These are phyloP conservation scores for Gryganskiella cystojenkinii DNA, from an alignment of 192 early-diverging fungal genomes.

Conservation along the genomic window DNA sequence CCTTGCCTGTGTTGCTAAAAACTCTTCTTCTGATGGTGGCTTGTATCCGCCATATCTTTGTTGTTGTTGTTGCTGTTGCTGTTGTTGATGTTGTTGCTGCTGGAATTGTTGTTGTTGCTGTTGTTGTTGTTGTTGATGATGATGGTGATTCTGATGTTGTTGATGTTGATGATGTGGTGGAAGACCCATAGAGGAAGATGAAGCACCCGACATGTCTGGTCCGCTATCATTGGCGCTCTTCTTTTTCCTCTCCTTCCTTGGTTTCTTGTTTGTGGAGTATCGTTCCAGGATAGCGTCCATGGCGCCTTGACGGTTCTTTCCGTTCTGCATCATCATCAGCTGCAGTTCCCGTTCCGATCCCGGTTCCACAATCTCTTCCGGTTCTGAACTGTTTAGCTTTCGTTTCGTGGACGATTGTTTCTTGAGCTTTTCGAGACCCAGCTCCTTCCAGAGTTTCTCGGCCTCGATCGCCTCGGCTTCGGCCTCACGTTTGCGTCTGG, in stretches of 20 bases:
- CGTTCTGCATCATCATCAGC: constrained; percentile 66
- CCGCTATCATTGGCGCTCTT: constrained; percentile 13
- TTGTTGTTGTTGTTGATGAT: constrained; percentile 21
- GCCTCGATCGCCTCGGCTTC: constrained; percentile 71
- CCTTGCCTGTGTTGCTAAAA: constrained; percentile 32
- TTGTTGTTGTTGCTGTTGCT: constrained; percentile 31
- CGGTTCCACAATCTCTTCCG: constrained; percentile 48
- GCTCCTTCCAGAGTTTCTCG: constrained; percentile 64
- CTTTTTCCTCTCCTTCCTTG: constrained; percentile 28
- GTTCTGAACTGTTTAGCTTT: constrained; percentile 28
- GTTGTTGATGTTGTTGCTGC: constrained; percentile 9
- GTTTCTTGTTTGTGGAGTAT: constrained; percentile 30
- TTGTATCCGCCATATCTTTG: constrained; percentile 19
- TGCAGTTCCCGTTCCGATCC: constrained; percentile 57
- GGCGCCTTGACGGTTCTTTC: constrained; percentile 55
- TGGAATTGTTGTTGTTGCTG: constrained; percentile 8
- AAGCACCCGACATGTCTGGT: neutral
- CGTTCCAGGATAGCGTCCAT: constrained; percentile 69
- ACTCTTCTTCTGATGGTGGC: constrained; percentile 38
- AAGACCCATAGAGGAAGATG: neutral
- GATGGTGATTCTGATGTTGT: constrained; percentile 18
- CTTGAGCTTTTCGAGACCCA: constrained; percentile 65
- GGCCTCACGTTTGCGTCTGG: constrained; percentile 65
- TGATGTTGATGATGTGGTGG: constrained; percentile 6
- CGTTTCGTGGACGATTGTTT: constrained; percentile 53